Evolutionary conservation across 192 early-diverging fungal species (phyloP).

Genomic region (Chytriomyces sp.): DNA sequence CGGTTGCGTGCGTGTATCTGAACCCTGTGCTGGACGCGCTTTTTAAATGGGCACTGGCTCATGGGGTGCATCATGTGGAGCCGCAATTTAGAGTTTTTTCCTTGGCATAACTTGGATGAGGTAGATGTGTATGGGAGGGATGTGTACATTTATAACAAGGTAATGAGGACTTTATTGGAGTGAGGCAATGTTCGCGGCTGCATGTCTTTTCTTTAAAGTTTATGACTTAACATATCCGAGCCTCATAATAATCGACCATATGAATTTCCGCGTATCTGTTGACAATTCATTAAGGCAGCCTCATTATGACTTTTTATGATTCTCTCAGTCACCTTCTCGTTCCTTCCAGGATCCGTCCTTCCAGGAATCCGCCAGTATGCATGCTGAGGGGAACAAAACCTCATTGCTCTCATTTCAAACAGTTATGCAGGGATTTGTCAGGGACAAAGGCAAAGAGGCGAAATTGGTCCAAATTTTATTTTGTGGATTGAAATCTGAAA

Average conservation of each 20-base stretch:
- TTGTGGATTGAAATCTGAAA: no score
- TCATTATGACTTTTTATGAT: no score
- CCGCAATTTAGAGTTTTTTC: background rate
- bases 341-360: no score
- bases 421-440: background rate
- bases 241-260: background rate
- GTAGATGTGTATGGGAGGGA: background rate
- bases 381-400: background rate
- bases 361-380: no score
- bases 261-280: background rate
- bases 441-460: background rate
- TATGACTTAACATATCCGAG: background rate
- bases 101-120: background rate
- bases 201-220: background rate
- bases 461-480: no score
- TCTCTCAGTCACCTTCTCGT: no score
- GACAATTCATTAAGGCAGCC: background rate
- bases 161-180: background rate
- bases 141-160: background rate
- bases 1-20: background rate
- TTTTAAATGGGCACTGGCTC: background rate
- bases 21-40: background rate
- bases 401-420: background rate
- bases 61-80: background rate
- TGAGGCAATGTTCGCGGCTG: no score